Conservation (phyloP, 2,329 filamentous ascomycete genomes). For the Exserohilum turcica region DNA sequence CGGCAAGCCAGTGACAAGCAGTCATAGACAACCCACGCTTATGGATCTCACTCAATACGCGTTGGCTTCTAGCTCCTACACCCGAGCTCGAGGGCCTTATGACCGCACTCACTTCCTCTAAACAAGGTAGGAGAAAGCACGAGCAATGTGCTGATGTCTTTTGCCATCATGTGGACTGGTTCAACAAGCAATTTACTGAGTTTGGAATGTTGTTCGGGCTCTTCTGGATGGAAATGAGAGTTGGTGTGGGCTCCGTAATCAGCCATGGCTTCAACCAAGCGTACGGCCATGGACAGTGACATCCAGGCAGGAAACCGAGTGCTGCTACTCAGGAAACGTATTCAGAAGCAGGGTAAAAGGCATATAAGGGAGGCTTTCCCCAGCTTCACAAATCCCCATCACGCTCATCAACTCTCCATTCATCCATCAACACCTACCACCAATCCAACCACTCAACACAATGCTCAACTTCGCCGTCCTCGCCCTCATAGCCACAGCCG, state of each 20-base stretch:
- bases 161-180: background rate
- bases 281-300: background rate
- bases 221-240: background rate
- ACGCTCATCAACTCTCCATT: background rate
- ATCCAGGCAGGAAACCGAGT: background rate
- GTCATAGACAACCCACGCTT: background rate
- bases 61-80: background rate
- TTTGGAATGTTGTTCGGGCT: background rate
- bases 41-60: background rate
- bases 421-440: background rate
- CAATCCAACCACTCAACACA: background rate
- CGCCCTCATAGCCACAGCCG: slow-evolving; percentile 12
- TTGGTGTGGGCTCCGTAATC: background rate
- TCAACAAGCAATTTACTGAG: background rate
- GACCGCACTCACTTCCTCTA: background rate
- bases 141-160: background rate
- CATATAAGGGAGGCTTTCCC: background rate
- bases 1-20: background rate
- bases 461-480: slow-evolving; percentile 17
- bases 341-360: background rate
- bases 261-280: background rate
- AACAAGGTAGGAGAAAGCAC: background rate
- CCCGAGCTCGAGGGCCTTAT: background rate
- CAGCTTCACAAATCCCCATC: background rate
- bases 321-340: background rate